Evolutionary conservation across 306 rosid genomes (phyloP), one percentile per base, ranked within the genome.

Genomic region (Begonia masoniana): DNA sequence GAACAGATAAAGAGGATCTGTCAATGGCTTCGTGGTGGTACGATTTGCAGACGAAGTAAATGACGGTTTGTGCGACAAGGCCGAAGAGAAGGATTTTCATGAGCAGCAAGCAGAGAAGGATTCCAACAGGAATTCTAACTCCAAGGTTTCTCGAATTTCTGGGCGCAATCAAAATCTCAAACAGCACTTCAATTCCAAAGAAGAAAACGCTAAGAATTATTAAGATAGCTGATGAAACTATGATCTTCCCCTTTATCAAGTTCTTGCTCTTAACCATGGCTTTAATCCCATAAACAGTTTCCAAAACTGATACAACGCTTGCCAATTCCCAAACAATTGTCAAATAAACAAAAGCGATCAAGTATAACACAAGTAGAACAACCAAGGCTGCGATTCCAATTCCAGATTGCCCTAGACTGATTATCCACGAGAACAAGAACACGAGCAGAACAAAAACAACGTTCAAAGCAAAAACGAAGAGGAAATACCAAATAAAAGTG

Each of bases 11-110:
- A 2, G 31, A 50, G 31, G 61, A 56, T 48, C 57, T 64, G 51
- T 57, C 63, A 16, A 65, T 58, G 7, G 52, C 58, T 41, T 65
- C 59, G 14, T 57, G 63, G 58, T 65, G 70, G 24, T 58, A 51
- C 3, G 70, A 58, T 59, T 65, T 65, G 59, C 70, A 65, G 19
- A 57, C 70, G 26, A 58, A 58, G 64, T 65, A 65, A 10, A 65
- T n/a, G 17, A 65, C 42, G n/a, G 71, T 60, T 60, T 67, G 66
- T 10, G 54, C 48, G 41, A 67, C 71, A n/a, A 60, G 50, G 10
- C 66, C 66, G 41, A 59, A 53, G 21, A 67, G 45, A 5, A 39
- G 39, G 39, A 59, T 41, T 12, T 41, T 50, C 10, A 60, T 15
- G 14, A 60, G 57, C 45, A 60, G 11, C 52, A 67, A 21, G 56